A percentile compares a stretch with the other conserved stretches of the same genome.
These are phyloP conservation scores for Yamadazyma phyllophila DNA, from an alignment of 805 yeast species.

Conservation along the genomic window DNA sequence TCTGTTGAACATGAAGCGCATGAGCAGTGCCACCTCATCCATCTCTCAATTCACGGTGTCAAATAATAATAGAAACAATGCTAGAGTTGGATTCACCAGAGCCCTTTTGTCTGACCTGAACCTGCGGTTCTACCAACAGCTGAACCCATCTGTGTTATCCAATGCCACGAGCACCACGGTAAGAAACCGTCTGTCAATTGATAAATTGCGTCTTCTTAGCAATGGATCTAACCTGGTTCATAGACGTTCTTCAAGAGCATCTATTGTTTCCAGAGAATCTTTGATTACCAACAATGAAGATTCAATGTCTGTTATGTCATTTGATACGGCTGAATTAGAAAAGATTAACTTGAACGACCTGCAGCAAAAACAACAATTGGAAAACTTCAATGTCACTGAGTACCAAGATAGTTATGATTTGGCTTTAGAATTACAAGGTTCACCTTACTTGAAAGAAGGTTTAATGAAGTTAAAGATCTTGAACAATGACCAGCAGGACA, in stretches of 20 bases:
- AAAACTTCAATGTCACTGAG: slow-evolving; percentile 38
- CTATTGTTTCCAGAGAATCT: slow-evolving; percentile 34
- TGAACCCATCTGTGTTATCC: slow-evolving; percentile 10
- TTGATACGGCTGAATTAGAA: slow-evolving; percentile 25
- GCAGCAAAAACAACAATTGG: slow-evolving; percentile 19
- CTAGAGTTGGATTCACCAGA: slow-evolving; percentile 39
- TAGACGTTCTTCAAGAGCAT: slow-evolving; percentile 34
- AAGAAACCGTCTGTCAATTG: slow-evolving; percentile 27
- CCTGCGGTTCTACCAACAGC: slow-evolving; percentile 20
- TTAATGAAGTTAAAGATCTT: slow-evolving; percentile 44
- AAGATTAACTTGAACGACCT: slow-evolving; percentile 12
- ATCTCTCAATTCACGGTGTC: slow-evolving; percentile 24
- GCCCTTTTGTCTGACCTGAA: slow-evolving; percentile 35
- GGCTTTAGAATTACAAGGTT: slow-evolving; percentile 62
- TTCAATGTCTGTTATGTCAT: slow-evolving; percentile 32
- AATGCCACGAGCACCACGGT: slow-evolving; percentile 6
- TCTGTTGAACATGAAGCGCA: slow-evolving; percentile 31
- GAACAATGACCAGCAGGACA: slow-evolving; percentile 38
- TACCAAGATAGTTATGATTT: slow-evolving; percentile 53
- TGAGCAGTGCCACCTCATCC: slow-evolving; percentile 28
- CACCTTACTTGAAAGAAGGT: slow-evolving; percentile 81
- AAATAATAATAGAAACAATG: slow-evolving; percentile 12
- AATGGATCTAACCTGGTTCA: slow-evolving; percentile 14
- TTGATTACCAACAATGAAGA: slow-evolving; percentile 24
- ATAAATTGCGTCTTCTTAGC: slow-evolving; percentile 16